Evolutionary conservation across 2,329 filamentous ascomycete species (phyloP).

Genomic region (Pseudohalonectria lignicola): DNA sequence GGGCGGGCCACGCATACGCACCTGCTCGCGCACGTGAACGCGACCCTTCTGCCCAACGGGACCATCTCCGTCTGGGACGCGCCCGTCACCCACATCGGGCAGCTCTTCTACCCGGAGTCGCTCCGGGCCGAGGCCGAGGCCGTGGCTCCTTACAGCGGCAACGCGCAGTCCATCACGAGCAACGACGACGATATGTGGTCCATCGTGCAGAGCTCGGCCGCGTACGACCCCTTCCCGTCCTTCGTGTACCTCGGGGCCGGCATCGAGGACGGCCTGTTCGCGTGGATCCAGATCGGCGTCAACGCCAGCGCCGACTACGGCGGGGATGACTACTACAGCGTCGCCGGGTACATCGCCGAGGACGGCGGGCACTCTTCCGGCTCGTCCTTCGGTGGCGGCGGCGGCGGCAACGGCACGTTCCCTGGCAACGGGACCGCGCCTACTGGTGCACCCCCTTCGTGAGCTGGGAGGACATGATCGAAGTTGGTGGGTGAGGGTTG

Average conservation of each 20-base stretch:
- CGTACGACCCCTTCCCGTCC: slow-evolving; percentile 36
- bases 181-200: slow-evolving; percentile 20
- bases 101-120: slow-evolving; percentile 53
- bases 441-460: not conserved
- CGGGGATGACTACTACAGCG: slow-evolving; percentile 13
- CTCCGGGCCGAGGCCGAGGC: slow-evolving; percentile 40
- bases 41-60: slow-evolving; percentile 24
- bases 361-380: slow-evolving; percentile 14
- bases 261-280: slow-evolving; percentile 31
- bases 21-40: slow-evolving; percentile 28
- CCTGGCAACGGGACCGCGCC: not conserved
- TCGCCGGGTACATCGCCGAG: slow-evolving; percentile 14
- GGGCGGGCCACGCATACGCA: slow-evolving; percentile 30
- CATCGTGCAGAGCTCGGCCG: slow-evolving; percentile 14
- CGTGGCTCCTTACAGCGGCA: slow-evolving; percentile 31
- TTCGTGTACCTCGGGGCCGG: slow-evolving; percentile 39
- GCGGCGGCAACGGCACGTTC: slow-evolving; percentile 12
- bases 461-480: too few species aligned
- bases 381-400: slow-evolving; percentile 5
- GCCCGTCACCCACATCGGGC: slow-evolving; percentile 47
- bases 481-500: too few species aligned
- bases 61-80: slow-evolving; percentile 31
- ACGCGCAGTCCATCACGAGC: slow-evolving; percentile 30
- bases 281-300: slow-evolving; percentile 36
- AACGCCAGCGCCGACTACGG: slow-evolving; percentile 24